Evolutionary conservation across 2,329 filamentous ascomycete species (phyloP).

Genomic region (Emergomyces orientalis): DNA sequence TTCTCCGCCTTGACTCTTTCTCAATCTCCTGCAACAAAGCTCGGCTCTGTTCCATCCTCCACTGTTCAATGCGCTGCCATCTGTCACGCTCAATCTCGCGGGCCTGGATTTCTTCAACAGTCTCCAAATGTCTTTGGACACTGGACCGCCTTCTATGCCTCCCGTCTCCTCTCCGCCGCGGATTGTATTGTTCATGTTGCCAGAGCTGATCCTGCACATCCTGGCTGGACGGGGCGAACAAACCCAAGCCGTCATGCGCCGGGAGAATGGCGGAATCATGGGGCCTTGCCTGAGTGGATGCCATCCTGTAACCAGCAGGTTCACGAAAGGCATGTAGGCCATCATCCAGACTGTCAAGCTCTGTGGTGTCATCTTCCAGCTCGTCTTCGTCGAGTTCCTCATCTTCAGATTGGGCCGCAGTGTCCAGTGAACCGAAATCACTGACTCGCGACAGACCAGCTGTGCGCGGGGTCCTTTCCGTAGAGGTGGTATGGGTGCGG

Average conservation of each 20-base stretch:
- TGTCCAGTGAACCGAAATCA: conserved; percentile 65
- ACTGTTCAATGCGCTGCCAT: conserved; percentile 76
- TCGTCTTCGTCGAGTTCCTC: conserved; percentile 44
- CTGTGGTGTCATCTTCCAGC: conserved; percentile 39
- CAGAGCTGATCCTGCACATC: conserved; percentile 73
- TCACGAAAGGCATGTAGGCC: conserved; percentile 82
- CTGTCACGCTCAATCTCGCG: conserved; percentile 59
- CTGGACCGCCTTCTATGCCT: conserved; percentile 46
- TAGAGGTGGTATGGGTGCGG: conserved; percentile 58
- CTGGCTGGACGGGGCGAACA: conserved; percentile 59
- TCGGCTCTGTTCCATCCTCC: conserved; percentile 83
- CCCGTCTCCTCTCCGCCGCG: conserved; percentile 48
- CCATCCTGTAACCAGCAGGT: conserved; percentile 25
- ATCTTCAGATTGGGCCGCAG: conserved; percentile 39
- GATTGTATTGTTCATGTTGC: conserved; percentile 79
- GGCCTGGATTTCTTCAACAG: conserved; percentile 48
- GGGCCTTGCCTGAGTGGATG: conserved; percentile 28
- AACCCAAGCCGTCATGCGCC: conserved; percentile 81
- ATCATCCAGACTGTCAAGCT: conserved; percentile 82
- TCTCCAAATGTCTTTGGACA: conserved; percentile 48
- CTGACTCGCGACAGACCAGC: conserved; percentile 64
- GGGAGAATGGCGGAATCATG: conserved; percentile 67
- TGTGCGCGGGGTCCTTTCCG: conserved; percentile 54
- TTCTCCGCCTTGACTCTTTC: conserved; percentile 59
- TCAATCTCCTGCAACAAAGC: conserved; percentile 82